These are phyloP conservation scores for Parmelia sp. DNA, from an alignment of 495 filamentous ascomycete species.

Conservation along the genomic window DNA sequence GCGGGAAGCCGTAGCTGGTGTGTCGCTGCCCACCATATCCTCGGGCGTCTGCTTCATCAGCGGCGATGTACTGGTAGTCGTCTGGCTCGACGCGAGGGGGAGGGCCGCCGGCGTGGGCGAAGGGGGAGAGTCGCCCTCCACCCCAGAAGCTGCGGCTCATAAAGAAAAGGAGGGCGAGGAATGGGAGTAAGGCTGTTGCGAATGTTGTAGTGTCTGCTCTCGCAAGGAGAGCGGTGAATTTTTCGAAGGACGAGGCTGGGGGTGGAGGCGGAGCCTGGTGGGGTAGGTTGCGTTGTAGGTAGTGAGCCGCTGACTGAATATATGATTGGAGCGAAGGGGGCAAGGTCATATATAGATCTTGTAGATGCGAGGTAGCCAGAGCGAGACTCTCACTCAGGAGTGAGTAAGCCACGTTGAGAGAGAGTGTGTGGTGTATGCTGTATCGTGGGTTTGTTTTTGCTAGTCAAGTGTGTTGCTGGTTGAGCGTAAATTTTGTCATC, in stretches of 20 bases:
- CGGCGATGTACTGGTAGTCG: constrained; percentile 77
- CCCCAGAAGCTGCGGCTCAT: constrained; percentile 56
- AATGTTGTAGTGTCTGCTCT: constrained; percentile 34
- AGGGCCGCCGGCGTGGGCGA: constrained; percentile 30
- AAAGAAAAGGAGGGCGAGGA: constrained; percentile 43
- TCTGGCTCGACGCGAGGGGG: constrained; percentile 62
- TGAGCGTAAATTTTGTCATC: constrained; percentile 7
- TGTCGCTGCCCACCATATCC: constrained; percentile 30
- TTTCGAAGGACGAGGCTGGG: constrained; percentile 15
- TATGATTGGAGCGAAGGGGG: constrained; percentile 41
- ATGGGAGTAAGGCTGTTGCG: constrained; percentile 42
- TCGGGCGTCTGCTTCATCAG: constrained; percentile 40
- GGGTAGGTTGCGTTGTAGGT: constrained; percentile 39
- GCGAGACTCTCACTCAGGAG: constrained; percentile 42
- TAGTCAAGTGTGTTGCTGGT: neutral
- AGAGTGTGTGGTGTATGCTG: constrained; percentile 36
- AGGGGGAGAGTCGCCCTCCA: constrained; percentile 49
- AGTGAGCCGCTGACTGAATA: constrained; percentile 33
- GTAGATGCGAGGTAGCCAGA: constrained; percentile 40
- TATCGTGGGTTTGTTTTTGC: constrained; percentile 1
- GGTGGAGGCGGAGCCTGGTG: constrained; percentile 31
- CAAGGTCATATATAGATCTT: constrained; percentile 48
- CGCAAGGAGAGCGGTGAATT: constrained; percentile 8
- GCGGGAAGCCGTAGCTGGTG: constrained; percentile 34
- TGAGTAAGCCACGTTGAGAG: constrained; percentile 43